These are phyloP conservation scores for Dactylellina parvicollis DNA, from an alignment of 2,329 filamentous ascomycete species.

Conservation along the genomic window DNA sequence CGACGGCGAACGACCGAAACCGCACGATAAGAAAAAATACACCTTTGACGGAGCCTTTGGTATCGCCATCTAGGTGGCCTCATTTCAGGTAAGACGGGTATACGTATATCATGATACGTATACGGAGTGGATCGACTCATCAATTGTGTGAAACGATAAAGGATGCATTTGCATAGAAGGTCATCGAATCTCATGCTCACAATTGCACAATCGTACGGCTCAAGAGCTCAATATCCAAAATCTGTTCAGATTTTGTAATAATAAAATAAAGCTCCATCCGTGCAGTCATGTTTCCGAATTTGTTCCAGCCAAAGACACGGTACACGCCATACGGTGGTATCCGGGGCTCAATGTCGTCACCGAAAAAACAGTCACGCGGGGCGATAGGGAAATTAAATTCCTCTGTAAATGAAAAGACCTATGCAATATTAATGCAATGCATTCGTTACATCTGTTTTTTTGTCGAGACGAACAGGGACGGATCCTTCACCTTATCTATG, in stretches of 20 bases:
- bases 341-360: too few species aligned
- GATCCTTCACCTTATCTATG: conserved; percentile 28
- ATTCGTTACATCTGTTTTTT: neutral
- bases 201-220: too few species aligned
- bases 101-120: too few species aligned
- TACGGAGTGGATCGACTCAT: too few species aligned
- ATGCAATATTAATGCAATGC: neutral
- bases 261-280: too few species aligned
- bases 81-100: too few species aligned
- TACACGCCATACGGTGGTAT: neutral
- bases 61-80: neutral
- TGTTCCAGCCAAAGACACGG: neutral
- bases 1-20: neutral
- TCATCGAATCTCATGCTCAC: conserved; percentile 4
- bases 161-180: conserved; percentile 10
- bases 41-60: neutral
- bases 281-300: too few species aligned
- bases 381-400: conserved; percentile 17
- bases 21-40: neutral
- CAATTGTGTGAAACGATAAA: too few species aligned
- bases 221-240: too few species aligned
- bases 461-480: neutral
- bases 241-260: too few species aligned
- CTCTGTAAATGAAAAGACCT: too few species aligned
- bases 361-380: conserved; percentile 21